A percentile compares a stretch with the other conserved stretches of the same genome.
Conservation (phyloP, 768 basidiomycete species). For the Megacollybia marginata region DNA sequence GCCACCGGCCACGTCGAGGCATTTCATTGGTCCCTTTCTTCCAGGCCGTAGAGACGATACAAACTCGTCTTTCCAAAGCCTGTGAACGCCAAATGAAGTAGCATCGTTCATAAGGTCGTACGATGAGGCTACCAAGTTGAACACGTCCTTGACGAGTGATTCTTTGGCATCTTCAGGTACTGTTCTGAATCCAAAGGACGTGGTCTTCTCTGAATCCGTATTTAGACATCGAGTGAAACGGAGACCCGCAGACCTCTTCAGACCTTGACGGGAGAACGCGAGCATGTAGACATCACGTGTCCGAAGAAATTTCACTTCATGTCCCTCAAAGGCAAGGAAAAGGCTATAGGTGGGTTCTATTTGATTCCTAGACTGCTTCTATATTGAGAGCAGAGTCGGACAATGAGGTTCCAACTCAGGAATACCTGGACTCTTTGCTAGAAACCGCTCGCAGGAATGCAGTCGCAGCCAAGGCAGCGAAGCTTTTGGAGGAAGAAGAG, state of each 20-base stretch:
- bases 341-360: constrained; percentile 25
- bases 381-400: constrained; percentile 35
- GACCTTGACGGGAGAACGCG: background rate
- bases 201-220: constrained; percentile 31
- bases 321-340: constrained; percentile 37
- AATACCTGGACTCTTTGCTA: constrained; percentile 57
- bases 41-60: constrained; percentile 73
- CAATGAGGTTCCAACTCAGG: constrained; percentile 40
- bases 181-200: constrained; percentile 92
- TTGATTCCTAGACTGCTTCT: constrained; percentile 22
- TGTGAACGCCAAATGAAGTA: constrained; percentile 93
- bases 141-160: constrained; percentile 84
- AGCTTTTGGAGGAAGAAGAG: constrained; percentile 14
- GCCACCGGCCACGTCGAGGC: constrained; percentile 95
- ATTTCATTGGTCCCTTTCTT: constrained; percentile 62
- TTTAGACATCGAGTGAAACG: constrained; percentile 6
- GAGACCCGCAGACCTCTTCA: background rate
- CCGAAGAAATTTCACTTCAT: background rate
- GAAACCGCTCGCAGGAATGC: constrained; percentile 53
- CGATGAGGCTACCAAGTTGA: constrained; percentile 89
- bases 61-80: constrained; percentile 94
- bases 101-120: constrained; percentile 99
- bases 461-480: constrained; percentile 21
- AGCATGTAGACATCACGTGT: background rate
- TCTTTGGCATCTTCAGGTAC: constrained; percentile 87